Evolutionary conservation across 768 basidiomycete genomes (phyloP).

Genomic region (Basidioascus undulatus): DNA sequence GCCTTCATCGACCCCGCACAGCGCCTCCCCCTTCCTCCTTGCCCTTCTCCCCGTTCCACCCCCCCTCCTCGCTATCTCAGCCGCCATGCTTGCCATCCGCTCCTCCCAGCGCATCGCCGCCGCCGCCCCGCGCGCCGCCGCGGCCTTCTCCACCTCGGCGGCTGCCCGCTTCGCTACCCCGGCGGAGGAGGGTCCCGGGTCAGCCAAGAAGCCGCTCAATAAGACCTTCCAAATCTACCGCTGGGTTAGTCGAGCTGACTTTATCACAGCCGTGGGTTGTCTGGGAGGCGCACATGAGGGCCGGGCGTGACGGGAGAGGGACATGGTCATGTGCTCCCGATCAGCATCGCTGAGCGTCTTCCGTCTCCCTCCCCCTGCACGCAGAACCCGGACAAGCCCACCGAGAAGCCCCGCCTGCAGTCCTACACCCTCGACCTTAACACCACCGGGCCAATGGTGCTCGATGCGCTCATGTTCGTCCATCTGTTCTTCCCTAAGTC

Average conservation of each 20-base stretch:
- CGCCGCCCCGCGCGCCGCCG: too few relatives aligned
- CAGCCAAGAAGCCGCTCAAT: too few relatives aligned
- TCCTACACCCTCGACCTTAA: slow-evolving; percentile 77
- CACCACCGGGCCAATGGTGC: slow-evolving; percentile 83
- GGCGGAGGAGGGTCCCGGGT: too few relatives aligned
- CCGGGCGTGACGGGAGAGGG: background rate
- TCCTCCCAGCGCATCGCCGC: too few relatives aligned
- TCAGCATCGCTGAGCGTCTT: background rate
- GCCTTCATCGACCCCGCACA: too few relatives aligned
- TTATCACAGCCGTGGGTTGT: background rate
- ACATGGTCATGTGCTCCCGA: background rate
- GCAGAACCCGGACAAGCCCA: slow-evolving; percentile 83
- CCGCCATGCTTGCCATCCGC: too few relatives aligned
- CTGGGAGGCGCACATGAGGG: background rate
- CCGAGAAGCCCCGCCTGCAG: slow-evolving; percentile 71
- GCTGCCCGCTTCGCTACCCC: too few relatives aligned
- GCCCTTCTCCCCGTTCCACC: too few relatives aligned
- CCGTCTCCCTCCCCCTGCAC: background rate
- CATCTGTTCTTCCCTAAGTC: too few relatives aligned
- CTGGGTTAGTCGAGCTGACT: slow-evolving; percentile 40
- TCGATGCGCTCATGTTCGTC: slow-evolving; percentile 18
- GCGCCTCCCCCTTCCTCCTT: too few relatives aligned
- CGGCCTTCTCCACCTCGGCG: too few relatives aligned
- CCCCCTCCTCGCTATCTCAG: too few relatives aligned
- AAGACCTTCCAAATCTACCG: slow-evolving; percentile 99